These are phyloP conservation scores for Baeospora myosura DNA, from an alignment of 1,284 basidiomycete genomes.

Conservation along the genomic window DNA sequence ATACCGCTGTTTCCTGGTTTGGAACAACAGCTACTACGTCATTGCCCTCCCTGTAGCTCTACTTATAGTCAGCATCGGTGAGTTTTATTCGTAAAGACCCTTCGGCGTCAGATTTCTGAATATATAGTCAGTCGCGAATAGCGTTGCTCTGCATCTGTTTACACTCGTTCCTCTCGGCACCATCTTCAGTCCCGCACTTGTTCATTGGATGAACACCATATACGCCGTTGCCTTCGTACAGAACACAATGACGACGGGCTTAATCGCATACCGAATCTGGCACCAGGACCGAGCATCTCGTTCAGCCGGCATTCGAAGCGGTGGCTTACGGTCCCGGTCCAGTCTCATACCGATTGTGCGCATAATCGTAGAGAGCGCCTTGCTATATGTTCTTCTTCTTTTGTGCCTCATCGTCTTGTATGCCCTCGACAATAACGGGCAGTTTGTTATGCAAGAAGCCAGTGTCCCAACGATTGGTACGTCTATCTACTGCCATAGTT, in stretches of 20 bases:
- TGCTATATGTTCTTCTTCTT: slow-evolving; percentile 21
- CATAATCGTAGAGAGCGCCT: slow-evolving; percentile 25
- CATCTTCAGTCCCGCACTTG: slow-evolving; percentile 10
- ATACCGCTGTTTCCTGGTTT: slow-evolving; percentile 24
- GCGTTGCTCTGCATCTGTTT: slow-evolving; percentile 7
- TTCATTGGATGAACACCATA: slow-evolving; percentile 11
- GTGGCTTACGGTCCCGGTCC: slow-evolving; percentile 5
- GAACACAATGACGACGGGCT: slow-evolving; percentile 23
- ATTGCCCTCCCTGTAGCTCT: slow-evolving; percentile 18
- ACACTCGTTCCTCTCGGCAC: slow-evolving; percentile 4
- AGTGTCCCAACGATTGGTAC: slow-evolving; percentile 23
- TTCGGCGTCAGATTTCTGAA: neutral
- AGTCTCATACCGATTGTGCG: slow-evolving; percentile 20
- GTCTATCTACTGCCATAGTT: too few species aligned
- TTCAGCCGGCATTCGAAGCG: slow-evolving; percentile 8
- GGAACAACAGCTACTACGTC: slow-evolving; percentile 20
- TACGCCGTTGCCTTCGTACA: slow-evolving; percentile 20
- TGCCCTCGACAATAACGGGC: slow-evolving; percentile 19
- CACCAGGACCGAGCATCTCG: slow-evolving; percentile 17
- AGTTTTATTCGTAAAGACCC: neutral
- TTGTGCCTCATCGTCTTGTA: slow-evolving; percentile 23
- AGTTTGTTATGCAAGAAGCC: slow-evolving; percentile 22
- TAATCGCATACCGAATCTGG: slow-evolving; percentile 25
- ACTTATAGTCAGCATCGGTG: slow-evolving; percentile 11
- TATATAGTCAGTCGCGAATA: too few species aligned